Conservation (phyloP, 2,329 filamentous ascomycete species). For the Pseudogymnoascus sp. region DNA sequence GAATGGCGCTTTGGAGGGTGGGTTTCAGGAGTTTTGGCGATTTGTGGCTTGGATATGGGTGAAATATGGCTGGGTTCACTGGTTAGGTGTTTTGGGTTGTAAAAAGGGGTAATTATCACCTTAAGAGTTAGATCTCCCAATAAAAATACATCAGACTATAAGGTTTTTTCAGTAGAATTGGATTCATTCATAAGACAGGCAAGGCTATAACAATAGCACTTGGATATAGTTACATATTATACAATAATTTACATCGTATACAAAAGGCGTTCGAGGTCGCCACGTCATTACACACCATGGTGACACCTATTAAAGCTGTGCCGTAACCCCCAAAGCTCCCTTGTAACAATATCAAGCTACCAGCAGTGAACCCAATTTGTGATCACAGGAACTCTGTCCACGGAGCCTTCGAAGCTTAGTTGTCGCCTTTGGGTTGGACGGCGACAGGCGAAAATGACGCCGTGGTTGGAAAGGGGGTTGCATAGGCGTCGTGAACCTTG, state of each 20-base stretch:
- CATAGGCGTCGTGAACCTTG: background rate
- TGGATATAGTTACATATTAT: conserved; percentile 4
- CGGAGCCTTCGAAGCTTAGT: background rate
- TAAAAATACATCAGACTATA: background rate
- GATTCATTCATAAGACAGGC: background rate
- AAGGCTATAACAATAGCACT: background rate
- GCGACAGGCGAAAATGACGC: conserved; percentile 1
- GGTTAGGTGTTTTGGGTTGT: background rate
- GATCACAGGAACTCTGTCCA: background rate
- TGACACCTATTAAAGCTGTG: background rate
- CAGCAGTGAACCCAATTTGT: background rate
- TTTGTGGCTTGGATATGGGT: background rate
- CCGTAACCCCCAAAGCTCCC: background rate
- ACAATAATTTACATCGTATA: conserved; percentile 9
- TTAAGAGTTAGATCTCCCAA: background rate
- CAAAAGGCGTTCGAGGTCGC: background rate
- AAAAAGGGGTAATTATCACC: background rate
- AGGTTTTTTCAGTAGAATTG: background rate
- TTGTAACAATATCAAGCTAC: background rate
- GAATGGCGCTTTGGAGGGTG: background rate
- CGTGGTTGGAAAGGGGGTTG: conserved; percentile 1
- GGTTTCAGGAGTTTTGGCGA: background rate
- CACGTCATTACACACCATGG: background rate
- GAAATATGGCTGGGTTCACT: background rate
- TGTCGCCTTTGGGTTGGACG: background rate